Percentiles rank a stretch among this genome's conserved stretches.
Evolutionary conservation across 495 filamentous ascomycete species (phyloP).

Genomic region (Apiosordaria backusii): DNA sequence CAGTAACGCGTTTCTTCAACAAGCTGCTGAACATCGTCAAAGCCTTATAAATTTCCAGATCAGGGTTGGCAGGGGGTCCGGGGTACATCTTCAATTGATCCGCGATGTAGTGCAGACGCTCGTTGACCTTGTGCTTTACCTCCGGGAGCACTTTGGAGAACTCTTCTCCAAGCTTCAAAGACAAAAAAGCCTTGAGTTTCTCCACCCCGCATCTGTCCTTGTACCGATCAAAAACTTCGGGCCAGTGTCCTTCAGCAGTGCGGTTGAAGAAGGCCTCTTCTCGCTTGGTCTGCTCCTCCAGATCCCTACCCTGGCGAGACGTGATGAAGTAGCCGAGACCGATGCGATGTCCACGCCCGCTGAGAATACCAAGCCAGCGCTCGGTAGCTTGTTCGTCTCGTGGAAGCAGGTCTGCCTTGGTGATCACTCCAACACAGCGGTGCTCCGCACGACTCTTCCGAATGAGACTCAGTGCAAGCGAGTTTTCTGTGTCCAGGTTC

Average conservation of each 20-base stretch:
- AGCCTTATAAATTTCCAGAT: conserved; percentile 44
- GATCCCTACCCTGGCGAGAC: conserved; percentile 43
- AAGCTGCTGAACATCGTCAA: conserved; percentile 39
- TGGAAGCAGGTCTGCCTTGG: conserved; percentile 70
- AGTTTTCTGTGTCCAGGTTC: conserved; percentile 68
- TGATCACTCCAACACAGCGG: conserved; percentile 72
- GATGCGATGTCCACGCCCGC: conserved; percentile 50
- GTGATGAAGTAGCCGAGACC: conserved; percentile 66
- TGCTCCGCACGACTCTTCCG: conserved; percentile 52
- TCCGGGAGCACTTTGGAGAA: conserved; percentile 56
- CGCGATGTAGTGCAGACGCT: conserved; percentile 46
- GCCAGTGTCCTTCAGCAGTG: conserved; percentile 43
- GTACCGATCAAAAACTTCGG: conserved; percentile 42
- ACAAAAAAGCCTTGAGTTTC: conserved; percentile 53
- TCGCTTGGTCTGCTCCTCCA: conserved; percentile 52
- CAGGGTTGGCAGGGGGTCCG: conserved; percentile 51
- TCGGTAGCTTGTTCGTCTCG: conserved; percentile 34
- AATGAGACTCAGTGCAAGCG: conserved; percentile 63
- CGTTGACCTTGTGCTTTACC: conserved; percentile 55
- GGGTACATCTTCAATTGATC: conserved; percentile 49
- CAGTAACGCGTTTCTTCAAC: conserved; percentile 36
- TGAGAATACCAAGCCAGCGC: conserved; percentile 59
- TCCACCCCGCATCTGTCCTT: conserved; percentile 56
- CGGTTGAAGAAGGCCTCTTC: conserved; percentile 59
- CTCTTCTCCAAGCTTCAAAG: conserved; percentile 49